These are phyloP conservation scores for Syzygium malaccense DNA, from an alignment of 441 rosid species.

Conservation along the genomic window DNA sequence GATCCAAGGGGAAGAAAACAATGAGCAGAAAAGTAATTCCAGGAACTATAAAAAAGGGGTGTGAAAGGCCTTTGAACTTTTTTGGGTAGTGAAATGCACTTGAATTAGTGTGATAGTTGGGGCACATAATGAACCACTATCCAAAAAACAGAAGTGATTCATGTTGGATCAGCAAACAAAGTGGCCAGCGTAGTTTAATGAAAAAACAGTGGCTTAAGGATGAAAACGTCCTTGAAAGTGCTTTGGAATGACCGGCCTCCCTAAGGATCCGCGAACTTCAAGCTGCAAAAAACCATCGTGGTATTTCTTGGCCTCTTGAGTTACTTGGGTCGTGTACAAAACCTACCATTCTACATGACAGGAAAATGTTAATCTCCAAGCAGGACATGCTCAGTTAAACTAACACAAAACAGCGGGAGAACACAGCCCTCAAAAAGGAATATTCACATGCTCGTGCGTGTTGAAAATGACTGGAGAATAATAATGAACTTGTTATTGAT, in stretches of 20 bases:
- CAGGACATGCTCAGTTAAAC: neutral
- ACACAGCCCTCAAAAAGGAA: neutral
- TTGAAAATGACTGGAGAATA: neutral
- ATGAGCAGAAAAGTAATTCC: neutral
- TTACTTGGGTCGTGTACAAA: conserved; percentile 40
- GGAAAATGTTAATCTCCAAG: neutral
- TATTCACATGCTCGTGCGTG: neutral
- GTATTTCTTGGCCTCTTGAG: conserved; percentile 49
- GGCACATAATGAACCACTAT: neutral
- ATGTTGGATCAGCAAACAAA: neutral
- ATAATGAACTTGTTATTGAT: neutral
- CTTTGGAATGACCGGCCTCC: conserved; percentile 35
- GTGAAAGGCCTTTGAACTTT: neutral
- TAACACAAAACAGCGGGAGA: neutral
- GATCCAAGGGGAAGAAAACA: neutral
- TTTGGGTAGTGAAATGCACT: neutral
- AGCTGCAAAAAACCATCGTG: conserved; percentile 46
- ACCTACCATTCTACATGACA: conserved; percentile 21
- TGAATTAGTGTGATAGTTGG: neutral
- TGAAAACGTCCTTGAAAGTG: neutral
- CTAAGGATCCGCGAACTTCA: conserved; percentile 19
- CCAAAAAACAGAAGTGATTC: neutral
- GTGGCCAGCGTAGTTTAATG: neutral
- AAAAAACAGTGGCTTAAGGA: neutral
- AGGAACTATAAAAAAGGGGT: neutral